These are phyloP conservation scores for Lyophyllum atratum DNA, from an alignment of 768 basidiomycete genomes.

Conservation along the genomic window DNA sequence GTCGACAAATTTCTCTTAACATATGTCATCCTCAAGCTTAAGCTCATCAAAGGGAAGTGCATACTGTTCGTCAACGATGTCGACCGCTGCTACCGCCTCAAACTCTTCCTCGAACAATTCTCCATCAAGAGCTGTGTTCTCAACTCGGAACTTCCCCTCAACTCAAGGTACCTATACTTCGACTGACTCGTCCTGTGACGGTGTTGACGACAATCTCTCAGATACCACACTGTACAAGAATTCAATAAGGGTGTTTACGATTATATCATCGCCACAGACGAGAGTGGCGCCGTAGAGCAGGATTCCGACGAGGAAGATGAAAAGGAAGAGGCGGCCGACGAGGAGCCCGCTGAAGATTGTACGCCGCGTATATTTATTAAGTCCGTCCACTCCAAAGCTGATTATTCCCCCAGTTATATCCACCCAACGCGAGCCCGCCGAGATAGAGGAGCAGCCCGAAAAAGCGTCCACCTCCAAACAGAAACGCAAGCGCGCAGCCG, in stretches of 20 bases:
- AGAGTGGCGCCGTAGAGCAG: constrained; percentile 54
- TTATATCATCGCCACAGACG: constrained; percentile 98
- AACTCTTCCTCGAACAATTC: constrained; percentile 98
- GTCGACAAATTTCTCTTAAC: constrained; percentile 96
- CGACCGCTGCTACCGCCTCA: constrained; percentile 91
- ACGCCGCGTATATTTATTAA: constrained; percentile 7
- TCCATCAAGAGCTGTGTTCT: constrained; percentile 95
- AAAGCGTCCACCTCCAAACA: constrained; percentile 23
- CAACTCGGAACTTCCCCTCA: constrained; percentile 93
- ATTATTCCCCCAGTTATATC: constrained; percentile 14
- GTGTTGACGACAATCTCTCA: constrained; percentile 24
- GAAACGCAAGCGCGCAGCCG: constrained; percentile 60
- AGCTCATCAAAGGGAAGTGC: constrained; percentile 93
- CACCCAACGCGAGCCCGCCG: constrained; percentile 48
- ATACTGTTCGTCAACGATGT: constrained; percentile 97
- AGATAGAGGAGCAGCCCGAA: constrained; percentile 19
- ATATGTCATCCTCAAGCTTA: constrained; percentile 96
- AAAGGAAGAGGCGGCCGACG: constrained; percentile 36
- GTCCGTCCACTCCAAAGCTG: not conserved
- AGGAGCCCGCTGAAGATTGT: constrained; percentile 41
- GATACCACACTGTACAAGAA: constrained; percentile 96
- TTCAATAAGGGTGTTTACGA: constrained; percentile 99
- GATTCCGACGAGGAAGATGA: constrained; percentile 53
- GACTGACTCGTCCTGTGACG: not conserved
- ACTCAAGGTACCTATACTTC: constrained; percentile 66